Percentiles rank a stretch among this genome's conserved stretches.
Evolutionary conservation across 352 stramenopile genomes (phyloP).

Genomic region (Blastocystis sp.): DNA sequence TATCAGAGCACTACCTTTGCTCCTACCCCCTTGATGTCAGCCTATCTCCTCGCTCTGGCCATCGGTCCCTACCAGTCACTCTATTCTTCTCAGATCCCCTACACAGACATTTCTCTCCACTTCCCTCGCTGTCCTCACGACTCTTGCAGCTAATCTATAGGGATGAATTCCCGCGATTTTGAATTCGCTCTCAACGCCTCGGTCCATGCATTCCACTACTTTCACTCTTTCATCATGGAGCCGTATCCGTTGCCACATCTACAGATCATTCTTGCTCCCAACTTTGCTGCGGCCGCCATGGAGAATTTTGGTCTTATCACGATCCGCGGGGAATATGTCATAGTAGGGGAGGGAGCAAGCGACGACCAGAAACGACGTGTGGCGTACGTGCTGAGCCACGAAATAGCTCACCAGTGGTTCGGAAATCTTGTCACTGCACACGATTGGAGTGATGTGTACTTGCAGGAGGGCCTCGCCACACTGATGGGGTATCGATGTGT

Average conservation of each 20-base stretch:
- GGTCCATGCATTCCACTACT: not conserved
- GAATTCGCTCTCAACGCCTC: not conserved
- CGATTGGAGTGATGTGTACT: constrained; percentile 40
- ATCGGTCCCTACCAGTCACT: constrained; percentile 2
- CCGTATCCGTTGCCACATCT: constrained; percentile 20
- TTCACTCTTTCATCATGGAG: not conserved
- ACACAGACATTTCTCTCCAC: not conserved
- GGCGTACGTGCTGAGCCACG: constrained; percentile 17
- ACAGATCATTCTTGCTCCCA: not conserved
- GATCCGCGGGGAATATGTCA: constrained; percentile 10
- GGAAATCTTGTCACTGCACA: not conserved
- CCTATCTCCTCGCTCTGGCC: constrained; percentile 3
- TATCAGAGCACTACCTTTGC: not conserved
- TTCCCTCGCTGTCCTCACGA: not conserved
- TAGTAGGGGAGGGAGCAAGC: not conserved
- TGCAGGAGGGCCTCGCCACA: constrained; percentile 36
- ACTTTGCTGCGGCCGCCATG: constrained; percentile 45
- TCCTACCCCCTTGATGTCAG: not conserved
- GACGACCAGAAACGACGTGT: not conserved
- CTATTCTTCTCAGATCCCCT: not conserved
- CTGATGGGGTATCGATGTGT: not conserved
- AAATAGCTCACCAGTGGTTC: constrained; percentile 52
- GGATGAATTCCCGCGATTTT: not conserved
- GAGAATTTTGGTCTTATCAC: constrained; percentile 36
- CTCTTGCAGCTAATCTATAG: not conserved